Conservation (phyloP, 73 alveolate genomes). For the Tetrahymena malaccensis region DNA sequence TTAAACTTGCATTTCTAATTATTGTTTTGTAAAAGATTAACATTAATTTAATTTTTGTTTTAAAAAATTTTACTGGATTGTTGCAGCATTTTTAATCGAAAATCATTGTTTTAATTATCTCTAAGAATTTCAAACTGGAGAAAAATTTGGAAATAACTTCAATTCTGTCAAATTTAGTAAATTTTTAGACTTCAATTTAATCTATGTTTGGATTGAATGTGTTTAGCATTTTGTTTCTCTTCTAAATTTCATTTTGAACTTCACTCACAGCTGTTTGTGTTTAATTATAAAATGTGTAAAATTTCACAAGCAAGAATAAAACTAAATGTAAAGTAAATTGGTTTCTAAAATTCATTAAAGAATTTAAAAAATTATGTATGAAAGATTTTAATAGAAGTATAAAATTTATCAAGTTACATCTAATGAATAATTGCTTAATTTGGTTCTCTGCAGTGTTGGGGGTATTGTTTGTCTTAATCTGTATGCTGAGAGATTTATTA, state of each 20-base stretch:
- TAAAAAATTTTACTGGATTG: neutral
- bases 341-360: too few relatives aligned
- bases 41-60: too few relatives aligned
- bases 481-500: neutral
- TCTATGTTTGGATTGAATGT: neutral
- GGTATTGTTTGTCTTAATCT: neutral
- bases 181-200: neutral
- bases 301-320: neutral
- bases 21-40: neutral
- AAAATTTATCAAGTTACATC: neutral
- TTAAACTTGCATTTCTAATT: neutral
- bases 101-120: neutral
- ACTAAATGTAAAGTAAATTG: too few relatives aligned
- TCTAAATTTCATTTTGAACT: neutral
- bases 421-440: neutral
- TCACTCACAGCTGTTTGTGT: neutral
- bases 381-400: too few relatives aligned
- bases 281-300: neutral
- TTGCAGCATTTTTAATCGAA: neutral
- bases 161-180: neutral
- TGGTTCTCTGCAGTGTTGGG: neutral
- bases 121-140: neutral
- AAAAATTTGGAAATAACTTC: neutral
- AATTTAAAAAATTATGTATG: neutral
- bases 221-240: neutral